Base-by-base conservation (phyloP, 2,329 filamentous ascomycete species). In the Bertia moriformis region DNA sequence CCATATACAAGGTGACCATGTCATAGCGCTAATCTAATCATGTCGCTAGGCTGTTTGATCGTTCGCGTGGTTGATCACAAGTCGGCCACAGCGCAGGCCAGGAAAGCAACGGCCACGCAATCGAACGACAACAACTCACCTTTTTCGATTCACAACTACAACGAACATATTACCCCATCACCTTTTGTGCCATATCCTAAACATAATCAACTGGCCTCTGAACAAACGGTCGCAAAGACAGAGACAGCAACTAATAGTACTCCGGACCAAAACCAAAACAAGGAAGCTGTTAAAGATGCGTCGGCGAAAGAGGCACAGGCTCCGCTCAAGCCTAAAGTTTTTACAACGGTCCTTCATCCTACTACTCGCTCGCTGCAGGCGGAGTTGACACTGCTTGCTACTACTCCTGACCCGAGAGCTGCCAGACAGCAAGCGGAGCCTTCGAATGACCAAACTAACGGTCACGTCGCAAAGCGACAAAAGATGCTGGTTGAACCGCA, bases 51-150 rank as follows among this genome's bases (percentile, higher is more conserved):
- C 20, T 94, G 89, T 52, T 70, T 98, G 41, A 96, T 98, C 48
- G 87, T 98, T 24, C 81, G 93, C 56, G 66, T 96, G n/a, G 74
- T 93, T 50, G 85, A 96, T 54, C 84, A 94, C 62, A 84, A 83
- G 50, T 76, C 80, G 1, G 64, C 64, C 10, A 10, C 32, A 32
- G 67, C 69, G 37, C 68, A 70, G 44, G 63, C 69, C 47, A 77
- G 85, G 52, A 75, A 72, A 47, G 66, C 65, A 38, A 66, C 62
- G 39, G 63, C 63, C 18, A 65, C 73, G 1, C 64, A 70, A 15
- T 71, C 73, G 24, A 77, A 68, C 46, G 32, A 18, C 10, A 79
- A 78, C 40, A 71, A 71, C 29, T 62, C 69, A 3, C 76, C 80
- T 10, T 89, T 84, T 45, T 95, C 88, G 1, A 80, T 98, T 35